Evolutionary conservation across 257 asterid genomes (phyloP).

Genomic region (Ballota nigra): DNA sequence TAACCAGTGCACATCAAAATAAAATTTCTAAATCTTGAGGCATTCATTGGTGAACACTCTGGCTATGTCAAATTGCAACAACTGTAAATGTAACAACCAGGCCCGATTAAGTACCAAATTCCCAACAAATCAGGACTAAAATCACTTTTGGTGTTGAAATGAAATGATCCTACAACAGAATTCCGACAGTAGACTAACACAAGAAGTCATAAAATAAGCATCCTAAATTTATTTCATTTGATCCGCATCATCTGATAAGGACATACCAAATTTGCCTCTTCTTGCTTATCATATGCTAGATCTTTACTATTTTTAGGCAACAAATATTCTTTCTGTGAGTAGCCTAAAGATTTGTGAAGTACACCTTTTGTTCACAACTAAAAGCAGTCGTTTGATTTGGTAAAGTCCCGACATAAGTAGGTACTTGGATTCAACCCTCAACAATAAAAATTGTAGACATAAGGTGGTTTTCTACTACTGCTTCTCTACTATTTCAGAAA

Average conservation of each 20-base stretch:
- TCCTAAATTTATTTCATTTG: neutral
- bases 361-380: neutral
- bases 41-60: neutral
- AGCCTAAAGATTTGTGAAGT: neutral
- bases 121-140: neutral
- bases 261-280: neutral
- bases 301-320: neutral
- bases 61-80: neutral
- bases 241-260: neutral
- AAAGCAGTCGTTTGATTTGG: neutral
- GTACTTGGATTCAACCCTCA: no score
- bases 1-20: neutral
- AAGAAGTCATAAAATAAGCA: neutral
- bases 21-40: neutral
- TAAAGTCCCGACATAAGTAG: no score
- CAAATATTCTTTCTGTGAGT: neutral
- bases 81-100: conserved; percentile 7
- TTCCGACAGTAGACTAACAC: neutral
- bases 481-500: no score
- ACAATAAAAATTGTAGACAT: no score
- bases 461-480: no score
- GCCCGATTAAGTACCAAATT: neutral
- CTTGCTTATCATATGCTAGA: neutral
- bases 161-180: neutral
- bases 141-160: neutral